Evolutionary conservation across 1,139 yeast genomes (phyloP), one percentile per base, ranked within the genome.

Genomic region (Geotrichum candidum): DNA sequence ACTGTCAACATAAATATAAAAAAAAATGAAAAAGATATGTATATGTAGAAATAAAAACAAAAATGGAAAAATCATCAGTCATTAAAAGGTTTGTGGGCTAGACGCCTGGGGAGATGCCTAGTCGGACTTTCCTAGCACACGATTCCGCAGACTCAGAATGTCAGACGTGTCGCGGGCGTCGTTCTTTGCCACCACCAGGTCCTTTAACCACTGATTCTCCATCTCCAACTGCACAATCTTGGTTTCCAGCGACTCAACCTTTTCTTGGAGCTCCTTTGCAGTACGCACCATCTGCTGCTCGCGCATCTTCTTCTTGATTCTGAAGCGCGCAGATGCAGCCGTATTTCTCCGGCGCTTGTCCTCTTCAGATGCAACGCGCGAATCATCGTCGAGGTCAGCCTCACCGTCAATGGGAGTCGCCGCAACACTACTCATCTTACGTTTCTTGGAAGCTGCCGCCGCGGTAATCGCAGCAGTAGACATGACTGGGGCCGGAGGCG

Each of bases 221-320:
- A 88, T 85, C 74, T 90, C 95, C 66, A 87, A 73, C 73, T 88
- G 88, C 71, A 79, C 80, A 55, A 84, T 80, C 68, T 85, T 84
- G 63, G 80, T 75, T 70, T 89, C 94, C 66, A 88, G 80, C 45
- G 77, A 77, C 59, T 79, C 78, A 31, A 89, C 84, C 68, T 83
- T 73, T 48, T 87, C 89, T 67, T 82, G 83, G 65, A 90, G 78
- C 61, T 83, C 85, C 67, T 80, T 79, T 23, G 89, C 79, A 61
- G 82, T 83, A 53, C 79, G 78, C 74, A 90, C 96, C 86, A 90
- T 84, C 72, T 89, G 92, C 72, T 86, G 90, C 73, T 90, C 96
- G 71, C 88, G 86, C 73, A 85, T 69, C 77, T 89, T 90, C 81
- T 87, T 88, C 78, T 87, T 88, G 69, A 87, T 84, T 66, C 95